Conservation (phyloP, 1,284 basidiomycete genomes). For the Ustilago vetiveriae region DNA sequence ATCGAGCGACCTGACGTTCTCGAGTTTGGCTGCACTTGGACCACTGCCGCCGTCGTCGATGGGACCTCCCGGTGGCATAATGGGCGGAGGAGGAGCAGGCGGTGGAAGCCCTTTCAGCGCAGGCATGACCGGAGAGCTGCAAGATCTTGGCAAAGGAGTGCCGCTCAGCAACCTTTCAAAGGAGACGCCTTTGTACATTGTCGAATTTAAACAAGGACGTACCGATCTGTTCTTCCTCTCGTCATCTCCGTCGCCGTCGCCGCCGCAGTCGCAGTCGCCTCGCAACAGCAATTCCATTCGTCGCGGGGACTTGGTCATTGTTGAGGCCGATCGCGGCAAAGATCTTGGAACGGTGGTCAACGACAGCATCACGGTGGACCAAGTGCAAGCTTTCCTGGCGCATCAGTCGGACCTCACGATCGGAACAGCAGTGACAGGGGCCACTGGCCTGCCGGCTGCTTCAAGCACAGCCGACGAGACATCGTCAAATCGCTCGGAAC, state of each 20-base stretch:
- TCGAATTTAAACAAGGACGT: conserved; percentile 95
- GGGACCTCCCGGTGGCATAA: conserved; percentile 16
- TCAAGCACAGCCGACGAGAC: conserved; percentile 19
- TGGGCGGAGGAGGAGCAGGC: conserved; percentile 10
- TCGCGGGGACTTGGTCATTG: conserved; percentile 90
- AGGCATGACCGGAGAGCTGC: conserved; percentile 29
- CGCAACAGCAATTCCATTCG: conserved; percentile 69
- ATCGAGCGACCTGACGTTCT: conserved; percentile 36
- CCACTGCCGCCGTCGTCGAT: conserved; percentile 45
- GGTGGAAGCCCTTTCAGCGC: conserved; percentile 10
- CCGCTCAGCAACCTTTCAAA: conserved; percentile 83
- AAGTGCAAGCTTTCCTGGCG: conserved; percentile 75
- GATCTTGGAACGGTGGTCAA: conserved; percentile 82
- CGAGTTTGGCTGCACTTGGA: conserved; percentile 49
- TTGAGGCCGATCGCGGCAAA: conserved; percentile 93
- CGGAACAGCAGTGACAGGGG: conserved; percentile 22
- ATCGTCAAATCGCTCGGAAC: conserved; percentile 17
- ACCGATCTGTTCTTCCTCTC: conserved; percentile 88
- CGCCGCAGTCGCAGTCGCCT: conserved; percentile 11
- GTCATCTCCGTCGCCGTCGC: conserved; percentile 23
- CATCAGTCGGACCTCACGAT: conserved; percentile 56
- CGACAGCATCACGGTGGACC: conserved; percentile 75
- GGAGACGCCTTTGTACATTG: conserved; percentile 89
- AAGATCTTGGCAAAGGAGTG: conserved; percentile 86
- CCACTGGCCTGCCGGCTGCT: neutral